Evolutionary conservation across 176 grass and related monocot genomes (phyloP), one percentile per base, ranked within the genome.

Genomic region (maize (Zea mays)): DNA sequence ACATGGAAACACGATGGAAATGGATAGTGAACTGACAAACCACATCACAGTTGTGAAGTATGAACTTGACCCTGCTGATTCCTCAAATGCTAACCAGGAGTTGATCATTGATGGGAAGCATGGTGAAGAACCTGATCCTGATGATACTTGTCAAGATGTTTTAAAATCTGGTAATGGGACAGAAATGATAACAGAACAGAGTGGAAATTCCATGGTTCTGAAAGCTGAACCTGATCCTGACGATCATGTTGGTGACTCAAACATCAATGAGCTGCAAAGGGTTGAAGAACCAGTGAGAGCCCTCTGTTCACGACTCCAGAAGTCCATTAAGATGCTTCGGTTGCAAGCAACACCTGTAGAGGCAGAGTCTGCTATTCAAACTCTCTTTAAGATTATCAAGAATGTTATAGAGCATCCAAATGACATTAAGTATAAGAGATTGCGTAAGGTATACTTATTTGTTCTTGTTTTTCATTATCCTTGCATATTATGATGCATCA

Each of bases 381-480:
- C 96, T 78, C 87, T 93, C 52, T 92, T 82, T 68, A 98, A 90
- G 75, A 92, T 98, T 34, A 92, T 98, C 67, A 92, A 88, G 85
- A 98, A 94, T 76, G 96, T 94, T 62, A 87, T 98, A 82, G 85
- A 98, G 14, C 84, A 94, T 55, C 96, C 96, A 42, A 79, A 87
- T 65, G 85, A 99, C 38, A 71, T 37, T 39, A 92, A 90, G 36
- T 99, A 92, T 72, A 92, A 73, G 79, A 99, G 80, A 73, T 17
- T 95, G 68, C 92, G 96, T 8, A 99, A 99, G 92, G 96, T 95
- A 74, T 86, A 42, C 43, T 75, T 75, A 4, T 14, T 42, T 63
- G 4, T 65, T 58, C 38, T 67, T 6, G 36, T 47, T 43, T 69
- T 13, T 81, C 8, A 58, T n/a, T 64, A 48, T 77, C 69, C 8